Evolutionary conservation across 441 rosid species (phyloP).

Genomic region (California macrophylla): DNA sequence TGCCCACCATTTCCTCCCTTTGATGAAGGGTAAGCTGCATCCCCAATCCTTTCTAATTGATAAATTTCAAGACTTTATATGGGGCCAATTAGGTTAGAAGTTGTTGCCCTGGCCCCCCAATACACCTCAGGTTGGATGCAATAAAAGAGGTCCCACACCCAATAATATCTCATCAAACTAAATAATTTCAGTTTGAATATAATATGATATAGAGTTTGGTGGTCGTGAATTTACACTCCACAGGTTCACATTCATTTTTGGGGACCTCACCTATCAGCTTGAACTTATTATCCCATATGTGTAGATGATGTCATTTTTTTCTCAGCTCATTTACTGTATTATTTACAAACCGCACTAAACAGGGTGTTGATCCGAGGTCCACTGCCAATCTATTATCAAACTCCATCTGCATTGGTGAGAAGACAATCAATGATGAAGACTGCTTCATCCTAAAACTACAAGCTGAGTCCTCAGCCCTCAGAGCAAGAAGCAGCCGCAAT

Average conservation of each 20-base stretch:
- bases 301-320: too few relatives aligned
- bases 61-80: neutral
- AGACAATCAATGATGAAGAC: constrained; percentile 36
- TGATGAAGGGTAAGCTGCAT: neutral
- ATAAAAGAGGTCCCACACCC: too few relatives aligned
- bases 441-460: constrained; percentile 51
- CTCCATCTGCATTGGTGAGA: constrained; percentile 47
- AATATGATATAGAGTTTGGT: too few relatives aligned
- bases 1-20: neutral
- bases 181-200: too few relatives aligned
- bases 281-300: too few relatives aligned
- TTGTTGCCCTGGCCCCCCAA: neutral
- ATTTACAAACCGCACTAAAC: constrained; percentile 15
- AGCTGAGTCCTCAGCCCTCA: constrained; percentile 33
- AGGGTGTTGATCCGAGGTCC: constrained; percentile 88
- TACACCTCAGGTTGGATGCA: too few relatives aligned
- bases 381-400: constrained; percentile 66
- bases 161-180: neutral
- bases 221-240: too few relatives aligned
- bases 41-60: neutral
- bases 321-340: too few relatives aligned
- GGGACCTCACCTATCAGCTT: too few relatives aligned
- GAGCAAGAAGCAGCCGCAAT: constrained; percentile 43
- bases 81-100: neutral
- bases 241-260: too few relatives aligned